Evolutionary conservation across 768 basidiomycete species (phyloP).

Genomic region (Pulveroboletus ravenelii): DNA sequence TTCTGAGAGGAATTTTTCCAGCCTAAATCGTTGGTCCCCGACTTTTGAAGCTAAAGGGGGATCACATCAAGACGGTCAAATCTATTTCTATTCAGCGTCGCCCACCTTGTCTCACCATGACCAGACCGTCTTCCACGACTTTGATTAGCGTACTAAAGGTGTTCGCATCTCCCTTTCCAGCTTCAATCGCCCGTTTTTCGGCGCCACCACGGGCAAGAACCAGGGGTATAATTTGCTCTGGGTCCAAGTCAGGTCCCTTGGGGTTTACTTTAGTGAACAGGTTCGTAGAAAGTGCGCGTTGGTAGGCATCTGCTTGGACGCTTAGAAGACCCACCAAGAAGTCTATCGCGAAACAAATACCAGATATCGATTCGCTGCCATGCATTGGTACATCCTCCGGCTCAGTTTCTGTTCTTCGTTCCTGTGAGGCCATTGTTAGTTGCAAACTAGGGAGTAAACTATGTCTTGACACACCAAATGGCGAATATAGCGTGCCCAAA

Average conservation of each 20-base stretch:
- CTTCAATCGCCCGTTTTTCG: constrained; percentile 53
- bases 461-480: constrained; percentile 47
- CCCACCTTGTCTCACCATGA: constrained; percentile 55
- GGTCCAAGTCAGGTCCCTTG: constrained; percentile 35
- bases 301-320: constrained; percentile 46
- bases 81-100: not conserved
- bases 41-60: constrained; percentile 45
- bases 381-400: constrained; percentile 18
- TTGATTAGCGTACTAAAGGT: constrained; percentile 49
- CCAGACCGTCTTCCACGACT: constrained; percentile 60
- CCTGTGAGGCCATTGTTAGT: constrained; percentile 12
- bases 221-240: constrained; percentile 61
- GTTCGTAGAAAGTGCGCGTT: constrained; percentile 50
- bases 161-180: constrained; percentile 47
- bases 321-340: constrained; percentile 5
- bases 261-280: constrained; percentile 38
- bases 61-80: not conserved
- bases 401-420: constrained; percentile 11
- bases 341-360: constrained; percentile 9
- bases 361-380: constrained; percentile 23
- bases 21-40: constrained; percentile 71
- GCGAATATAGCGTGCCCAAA: constrained; percentile 76
- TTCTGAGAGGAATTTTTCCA: constrained; percentile 79
- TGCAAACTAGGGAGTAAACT: not conserved
- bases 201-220: constrained; percentile 62